A percentile compares a stretch with the other conserved stretches of the same genome.
These are phyloP conservation scores for Entomortierella lignicola DNA, from an alignment of 192 early-diverging fungal genomes.

Conservation along the genomic window DNA sequence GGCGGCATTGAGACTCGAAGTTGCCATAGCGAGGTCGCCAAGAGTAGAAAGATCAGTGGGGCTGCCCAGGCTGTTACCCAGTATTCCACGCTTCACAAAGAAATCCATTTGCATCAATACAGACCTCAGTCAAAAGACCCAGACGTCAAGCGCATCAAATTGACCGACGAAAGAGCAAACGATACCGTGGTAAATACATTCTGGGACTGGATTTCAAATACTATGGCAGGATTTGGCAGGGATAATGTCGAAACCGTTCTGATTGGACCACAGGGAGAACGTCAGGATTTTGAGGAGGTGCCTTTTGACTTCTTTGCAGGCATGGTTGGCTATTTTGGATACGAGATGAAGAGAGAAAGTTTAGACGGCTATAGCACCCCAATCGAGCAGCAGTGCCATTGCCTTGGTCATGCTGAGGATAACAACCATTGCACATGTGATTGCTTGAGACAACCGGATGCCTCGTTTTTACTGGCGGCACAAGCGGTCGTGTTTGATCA, in stretches of 20 bases:
- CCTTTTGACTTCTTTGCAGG: constrained; percentile 82
- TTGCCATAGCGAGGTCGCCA: not conserved
- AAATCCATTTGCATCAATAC: constrained; percentile 26
- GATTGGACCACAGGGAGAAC: constrained; percentile 19
- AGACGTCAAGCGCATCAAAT: constrained; percentile 22
- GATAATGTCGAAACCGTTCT: constrained; percentile 20
- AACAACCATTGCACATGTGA: constrained; percentile 11
- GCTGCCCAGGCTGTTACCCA: constrained; percentile 40
- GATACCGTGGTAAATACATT: constrained; percentile 55
- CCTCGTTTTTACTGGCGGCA: constrained; percentile 80
- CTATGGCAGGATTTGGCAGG: constrained; percentile 47
- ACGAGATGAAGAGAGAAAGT: constrained; percentile 92
- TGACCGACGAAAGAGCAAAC: not conserved
- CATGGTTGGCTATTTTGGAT: constrained; percentile 91
- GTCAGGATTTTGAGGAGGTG: constrained; percentile 16
- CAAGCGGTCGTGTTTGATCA: constrained; percentile 83
- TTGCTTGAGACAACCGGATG: constrained; percentile 68
- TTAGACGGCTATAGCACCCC: constrained; percentile 63
- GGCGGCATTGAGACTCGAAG: constrained; percentile 54
- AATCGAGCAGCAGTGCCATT: constrained; percentile 52
- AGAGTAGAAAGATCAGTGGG: not conserved
- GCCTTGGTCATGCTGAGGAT: constrained; percentile 8
- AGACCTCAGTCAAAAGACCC: not conserved
- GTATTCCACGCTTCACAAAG: constrained; percentile 47
- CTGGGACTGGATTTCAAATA: constrained; percentile 73